Evolutionary conservation across 2,329 filamentous ascomycete species (phyloP).

Genomic region (Pochonia chlamydosporia): DNA sequence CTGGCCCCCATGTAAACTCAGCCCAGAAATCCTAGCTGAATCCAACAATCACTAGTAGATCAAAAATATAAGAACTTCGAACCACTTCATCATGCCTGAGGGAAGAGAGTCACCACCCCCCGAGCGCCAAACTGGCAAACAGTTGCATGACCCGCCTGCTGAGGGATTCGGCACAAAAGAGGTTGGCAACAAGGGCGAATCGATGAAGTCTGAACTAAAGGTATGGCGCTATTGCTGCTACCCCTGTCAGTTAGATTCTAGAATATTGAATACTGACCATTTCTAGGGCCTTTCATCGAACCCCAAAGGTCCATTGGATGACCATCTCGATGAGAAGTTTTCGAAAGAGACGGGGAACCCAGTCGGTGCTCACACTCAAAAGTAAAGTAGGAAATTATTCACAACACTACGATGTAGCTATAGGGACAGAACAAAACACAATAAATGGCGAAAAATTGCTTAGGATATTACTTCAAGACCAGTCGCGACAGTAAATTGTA

Average conservation of each 20-base stretch:
- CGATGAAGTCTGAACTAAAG: conserved; percentile 45
- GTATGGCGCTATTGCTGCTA: conserved; percentile 26
- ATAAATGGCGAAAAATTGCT: too few species aligned
- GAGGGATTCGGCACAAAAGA: conserved; percentile 53
- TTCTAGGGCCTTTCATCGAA: conserved; percentile 53
- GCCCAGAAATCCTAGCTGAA: too few species aligned
- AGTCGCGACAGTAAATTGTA: background rate
- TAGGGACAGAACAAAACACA: background rate
- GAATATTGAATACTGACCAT: conserved; percentile 8
- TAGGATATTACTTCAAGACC: too few species aligned
- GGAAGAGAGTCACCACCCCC: conserved; percentile 60
- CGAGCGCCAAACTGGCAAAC: conserved; percentile 58
- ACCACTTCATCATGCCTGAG: conserved; percentile 56
- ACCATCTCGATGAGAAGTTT: conserved; percentile 55
- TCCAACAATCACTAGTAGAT: too few species aligned
- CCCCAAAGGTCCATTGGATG: conserved; percentile 58
- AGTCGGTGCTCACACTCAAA: conserved; percentile 2
- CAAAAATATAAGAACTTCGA: background rate
- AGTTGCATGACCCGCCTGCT: conserved; percentile 54
- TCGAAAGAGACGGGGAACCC: conserved; percentile 35
- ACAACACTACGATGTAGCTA: background rate
- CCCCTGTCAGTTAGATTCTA: too few species aligned
- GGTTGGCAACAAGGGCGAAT: conserved; percentile 45
- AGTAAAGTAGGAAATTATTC: conserved; percentile 4
- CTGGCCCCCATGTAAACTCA: too few species aligned